A percentile compares a stretch with the other conserved stretches of the same genome.
These are phyloP conservation scores for Amanita subjunquillea DNA, from an alignment of 768 basidiomycete species.

Conservation along the genomic window DNA sequence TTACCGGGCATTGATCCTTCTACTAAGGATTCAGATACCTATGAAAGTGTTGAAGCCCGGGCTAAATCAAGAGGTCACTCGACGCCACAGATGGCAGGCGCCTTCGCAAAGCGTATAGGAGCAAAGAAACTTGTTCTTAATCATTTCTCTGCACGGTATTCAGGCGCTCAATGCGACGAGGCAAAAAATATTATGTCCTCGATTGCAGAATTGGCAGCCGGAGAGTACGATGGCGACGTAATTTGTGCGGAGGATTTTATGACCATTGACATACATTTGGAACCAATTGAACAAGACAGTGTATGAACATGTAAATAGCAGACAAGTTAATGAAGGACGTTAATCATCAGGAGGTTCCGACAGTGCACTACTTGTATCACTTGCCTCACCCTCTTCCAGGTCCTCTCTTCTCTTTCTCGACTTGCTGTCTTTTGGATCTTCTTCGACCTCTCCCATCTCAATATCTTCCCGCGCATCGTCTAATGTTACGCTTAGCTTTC, in stretches of 20 bases:
- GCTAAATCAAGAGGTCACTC: slow-evolving; percentile 78
- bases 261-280: slow-evolving; percentile 47
- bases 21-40: slow-evolving; percentile 53
- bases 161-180: slow-evolving; percentile 47
- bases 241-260: slow-evolving; percentile 68
- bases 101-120: slow-evolving; percentile 57
- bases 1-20: slow-evolving; percentile 51
- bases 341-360: slow-evolving; percentile 65
- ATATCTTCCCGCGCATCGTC: slow-evolving; percentile 48
- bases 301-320: slow-evolving; percentile 5
- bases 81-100: slow-evolving; percentile 85
- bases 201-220: slow-evolving; percentile 46
- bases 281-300: slow-evolving; percentile 14
- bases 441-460: slow-evolving; percentile 88
- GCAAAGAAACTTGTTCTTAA: slow-evolving; percentile 65
- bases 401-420: slow-evolving; percentile 61
- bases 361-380: slow-evolving; percentile 67
- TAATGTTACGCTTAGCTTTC: neutral
- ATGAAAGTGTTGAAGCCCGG: slow-evolving; percentile 47
- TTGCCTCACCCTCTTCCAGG: slow-evolving; percentile 81
- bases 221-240: slow-evolving; percentile 45
- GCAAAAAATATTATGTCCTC: slow-evolving; percentile 50
- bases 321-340: slow-evolving; percentile 11
- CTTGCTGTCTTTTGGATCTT: slow-evolving; percentile 45
- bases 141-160: slow-evolving; percentile 78